Evolutionary conservation across 176 grass and related monocot genomes (phyloP), one percentile per base, ranked within the genome.

Genomic region (Juncus inflexus): DNA sequence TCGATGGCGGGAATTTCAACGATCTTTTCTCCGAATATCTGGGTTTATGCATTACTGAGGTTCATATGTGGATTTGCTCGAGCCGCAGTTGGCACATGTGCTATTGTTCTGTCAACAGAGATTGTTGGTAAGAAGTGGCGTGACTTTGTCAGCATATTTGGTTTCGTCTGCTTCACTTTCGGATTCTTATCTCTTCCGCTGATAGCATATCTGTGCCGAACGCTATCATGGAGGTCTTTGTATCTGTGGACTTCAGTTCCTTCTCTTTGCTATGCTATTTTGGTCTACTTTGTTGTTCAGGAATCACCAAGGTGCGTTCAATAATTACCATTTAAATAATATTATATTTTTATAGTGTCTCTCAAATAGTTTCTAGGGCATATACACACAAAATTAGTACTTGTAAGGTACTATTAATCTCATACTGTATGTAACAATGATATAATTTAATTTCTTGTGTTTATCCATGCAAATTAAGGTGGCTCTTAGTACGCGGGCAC

Each of bases 181-280:
- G 92, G 92, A 2, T 96, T 96, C 77, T 54, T 96, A 37, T 96
- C 92, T 3, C 76, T 96, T 36, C 92, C 92, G 51, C 69, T 83
- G 63, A 66, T 96, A 9, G 92, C 82, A 2, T 96, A 91, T 70
- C 2, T 57, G 53, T 76, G 87, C 54, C 77, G 79, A 0, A 72
- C 59, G 3, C 42, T 66, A 37, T 91, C 92, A 0, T 96, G 92
- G 92, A 65, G 92, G 65, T 54, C 50, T 69, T 55, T 96, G 47
- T 96, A 91, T 50, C 40, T 91, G 2, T 96, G 82, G 84, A 91
- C 84, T 4, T 88, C 87, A 4, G 54, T 79, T 55, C 87, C 92
- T 0, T 81, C 60, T 14, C 66, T 91, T 65, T 83, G 70, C 70
- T 96, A 91, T 61, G 40, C 84, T 65, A 9, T 79, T 43, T 57